Conservation (phyloP, 805 yeast species). For the Brettanomyces anomalus region DNA sequence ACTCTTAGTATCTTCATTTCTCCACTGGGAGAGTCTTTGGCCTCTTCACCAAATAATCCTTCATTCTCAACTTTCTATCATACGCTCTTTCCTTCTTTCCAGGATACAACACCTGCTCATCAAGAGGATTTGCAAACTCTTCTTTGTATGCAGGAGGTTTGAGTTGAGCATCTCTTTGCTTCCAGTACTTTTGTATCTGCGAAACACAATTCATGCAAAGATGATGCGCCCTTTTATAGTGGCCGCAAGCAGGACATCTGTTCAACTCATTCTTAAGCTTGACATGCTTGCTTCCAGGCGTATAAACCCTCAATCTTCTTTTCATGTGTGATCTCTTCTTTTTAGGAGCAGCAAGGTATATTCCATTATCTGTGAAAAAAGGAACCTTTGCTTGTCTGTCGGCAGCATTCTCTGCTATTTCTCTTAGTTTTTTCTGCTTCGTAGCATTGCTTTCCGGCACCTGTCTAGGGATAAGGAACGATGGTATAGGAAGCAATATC, state of each 20-base stretch:
- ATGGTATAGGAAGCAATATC: conserved; percentile 13
- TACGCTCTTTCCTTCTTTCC: conserved; percentile 47
- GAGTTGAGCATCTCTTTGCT: conserved; percentile 24
- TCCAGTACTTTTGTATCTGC: conserved; percentile 70
- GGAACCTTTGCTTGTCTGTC: conserved; percentile 21
- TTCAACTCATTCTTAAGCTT: conserved; percentile 68
- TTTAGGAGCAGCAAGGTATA: conserved; percentile 84
- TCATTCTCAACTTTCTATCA: conserved; percentile 39
- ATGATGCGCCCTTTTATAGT: conserved; percentile 80
- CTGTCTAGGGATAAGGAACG: conserved; percentile 10
- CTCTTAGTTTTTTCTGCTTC: conserved; percentile 28
- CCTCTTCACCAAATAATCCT: conserved; percentile 47
- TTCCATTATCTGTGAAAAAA: conserved; percentile 55
- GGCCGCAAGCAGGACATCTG: conserved; percentile 94
- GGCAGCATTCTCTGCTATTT: conserved; percentile 23
- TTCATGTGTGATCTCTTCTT: conserved; percentile 84
- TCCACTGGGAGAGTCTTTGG: conserved; percentile 48
- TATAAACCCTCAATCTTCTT: conserved; percentile 74
- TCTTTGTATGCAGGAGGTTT: conserved; percentile 26
- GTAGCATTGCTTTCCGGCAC: conserved; percentile 8
- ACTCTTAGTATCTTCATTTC: conserved; percentile 1
- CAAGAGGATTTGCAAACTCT: conserved; percentile 45
- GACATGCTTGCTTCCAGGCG: conserved; percentile 75
- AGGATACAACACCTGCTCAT: conserved; percentile 62
- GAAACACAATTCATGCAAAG: conserved; percentile 89